Base-by-base conservation (phyloP, 2,329 filamentous ascomycete genomes). In the Sporothrix pseudoabietina region DNA sequence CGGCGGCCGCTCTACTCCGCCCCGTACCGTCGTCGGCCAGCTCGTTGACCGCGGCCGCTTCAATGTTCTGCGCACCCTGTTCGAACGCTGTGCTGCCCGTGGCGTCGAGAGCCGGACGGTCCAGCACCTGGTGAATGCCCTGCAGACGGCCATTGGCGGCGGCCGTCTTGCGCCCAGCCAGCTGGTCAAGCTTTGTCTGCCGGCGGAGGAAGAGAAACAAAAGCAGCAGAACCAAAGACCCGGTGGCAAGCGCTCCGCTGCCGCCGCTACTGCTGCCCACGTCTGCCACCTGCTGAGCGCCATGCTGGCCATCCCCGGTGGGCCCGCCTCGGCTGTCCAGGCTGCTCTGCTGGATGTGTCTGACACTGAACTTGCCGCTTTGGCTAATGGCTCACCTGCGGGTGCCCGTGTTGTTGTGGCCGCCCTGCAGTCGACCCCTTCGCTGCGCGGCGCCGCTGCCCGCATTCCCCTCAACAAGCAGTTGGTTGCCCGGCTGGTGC, bases 231-330 rank as follows among this genome's bases (percentile, higher is more conserved):
- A 69, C 30, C 10, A 8, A 4, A 78, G 54, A 74, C 74, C 26
- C 75, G 76, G n/a, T n/a, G n/a, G 75, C 74, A 81, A 84, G 39
- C 79, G 78, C 71, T 80, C 81, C 49, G 83, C 76, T 77, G 88
- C 83, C 80, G 71, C 84, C 41, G 84, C 85, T 41, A 81, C 88
- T 30, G 81, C 86, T 47, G 85, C 85, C 3, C 94, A 99, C 83
- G 93, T 92, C 74, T 94, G 93, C 26, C 87, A 97, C 65, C 87
- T 99, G 39, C 90, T 92, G 9, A 91, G 96, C 75, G 84, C 92
- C 4, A 91, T 99, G 84, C 88, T 98, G 69, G 83, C 88, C 8
- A 90, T 93, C 35, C 88, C 92, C 0, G 93, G 93, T 0, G 81
- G 87, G 0, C 84, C 94, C 1, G 87, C 88, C 73, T 88, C 88